phyloP scores from a whole-genome alignment of 148 eudicot genomes.

The Cornus kousa region DNA sequence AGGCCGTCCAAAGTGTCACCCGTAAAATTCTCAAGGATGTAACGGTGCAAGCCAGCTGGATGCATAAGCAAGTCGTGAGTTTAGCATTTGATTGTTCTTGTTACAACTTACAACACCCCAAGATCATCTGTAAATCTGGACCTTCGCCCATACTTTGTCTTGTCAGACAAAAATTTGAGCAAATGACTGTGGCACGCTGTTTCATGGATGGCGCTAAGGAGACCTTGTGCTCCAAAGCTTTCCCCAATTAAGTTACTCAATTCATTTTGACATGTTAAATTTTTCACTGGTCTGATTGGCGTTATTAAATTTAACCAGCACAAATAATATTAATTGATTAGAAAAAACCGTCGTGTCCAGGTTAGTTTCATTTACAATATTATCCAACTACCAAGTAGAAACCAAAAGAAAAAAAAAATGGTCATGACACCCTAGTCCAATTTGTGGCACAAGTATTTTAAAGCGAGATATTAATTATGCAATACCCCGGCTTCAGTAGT shows the following conservation, averaged over 20 bases:
- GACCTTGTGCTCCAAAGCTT: too few species aligned
- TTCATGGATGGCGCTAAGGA: too few species aligned
- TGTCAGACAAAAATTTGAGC: too few species aligned
- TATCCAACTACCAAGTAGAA: background rate
- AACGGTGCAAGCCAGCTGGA: slow-evolving; percentile 83
- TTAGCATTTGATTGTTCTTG: background rate
- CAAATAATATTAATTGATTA: too few species aligned
- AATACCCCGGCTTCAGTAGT: background rate
- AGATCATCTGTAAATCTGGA: background rate
- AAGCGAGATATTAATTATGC: background rate
- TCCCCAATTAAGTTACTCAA: too few species aligned
- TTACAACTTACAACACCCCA: background rate
- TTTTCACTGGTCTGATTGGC: too few species aligned
- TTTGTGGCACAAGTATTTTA: background rate
- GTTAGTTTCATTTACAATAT: background rate
- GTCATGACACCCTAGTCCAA: background rate
- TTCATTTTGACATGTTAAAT: too few species aligned
- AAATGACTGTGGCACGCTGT: too few species aligned
- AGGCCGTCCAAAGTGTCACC: slow-evolving; percentile 56
- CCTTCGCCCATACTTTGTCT: background rate
- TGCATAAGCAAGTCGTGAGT: background rate
- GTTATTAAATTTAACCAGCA: too few species aligned
- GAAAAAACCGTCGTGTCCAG: background rate
- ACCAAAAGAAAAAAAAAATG: background rate
- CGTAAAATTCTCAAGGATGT: slow-evolving; percentile 53